Conservation (phyloP, 495 filamentous ascomycete species). For the Xylaria castorea region DNA sequence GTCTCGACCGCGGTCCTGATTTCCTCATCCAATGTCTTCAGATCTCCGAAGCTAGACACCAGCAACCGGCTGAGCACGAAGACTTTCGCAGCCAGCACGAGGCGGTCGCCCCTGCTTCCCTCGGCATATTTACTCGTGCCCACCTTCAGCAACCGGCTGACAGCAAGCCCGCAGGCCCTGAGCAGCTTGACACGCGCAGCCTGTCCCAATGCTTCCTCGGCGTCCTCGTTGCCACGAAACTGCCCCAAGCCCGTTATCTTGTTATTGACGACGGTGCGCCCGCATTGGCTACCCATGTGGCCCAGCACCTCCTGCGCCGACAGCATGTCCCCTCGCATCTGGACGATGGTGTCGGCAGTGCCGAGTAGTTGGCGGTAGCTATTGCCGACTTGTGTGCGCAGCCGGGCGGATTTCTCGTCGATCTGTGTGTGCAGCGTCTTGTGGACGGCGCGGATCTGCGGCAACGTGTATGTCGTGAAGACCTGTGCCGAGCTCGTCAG, state of each 20-base stretch:
- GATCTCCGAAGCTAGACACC: slow-evolving; percentile 63
- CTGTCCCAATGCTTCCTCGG: slow-evolving; percentile 30
- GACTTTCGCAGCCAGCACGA: slow-evolving; percentile 78
- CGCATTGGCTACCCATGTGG: slow-evolving; percentile 78
- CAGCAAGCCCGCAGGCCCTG: slow-evolving; percentile 46
- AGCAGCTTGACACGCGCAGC: slow-evolving; percentile 51
- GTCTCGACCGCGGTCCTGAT: slow-evolving; percentile 62
- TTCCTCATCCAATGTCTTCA: slow-evolving; percentile 38
- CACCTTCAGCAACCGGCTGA: slow-evolving; percentile 58
- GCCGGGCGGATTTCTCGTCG: slow-evolving; percentile 82
- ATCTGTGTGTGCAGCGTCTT: slow-evolving; percentile 61
- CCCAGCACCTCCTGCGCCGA: slow-evolving; percentile 72
- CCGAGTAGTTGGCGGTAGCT: slow-evolving; percentile 92
- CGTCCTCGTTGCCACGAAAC: slow-evolving; percentile 47
- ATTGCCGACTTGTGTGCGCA: slow-evolving; percentile 90
- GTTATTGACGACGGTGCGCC: slow-evolving; percentile 70
- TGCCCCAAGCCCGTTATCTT: slow-evolving; percentile 68
- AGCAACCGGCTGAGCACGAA: slow-evolving; percentile 77
- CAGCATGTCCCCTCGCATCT: slow-evolving; percentile 82
- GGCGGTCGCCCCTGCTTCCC: slow-evolving; percentile 54
- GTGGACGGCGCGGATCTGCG: slow-evolving; percentile 67
- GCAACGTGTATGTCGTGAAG: slow-evolving; percentile 75
- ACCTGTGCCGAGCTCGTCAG: slow-evolving; percentile 73
- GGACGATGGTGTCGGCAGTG: slow-evolving; percentile 89
- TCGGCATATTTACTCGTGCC: slow-evolving; percentile 25